These are phyloP conservation scores for Cucurbita ficifolia DNA, from an alignment of 306 rosid species.

Conservation along the genomic window DNA sequence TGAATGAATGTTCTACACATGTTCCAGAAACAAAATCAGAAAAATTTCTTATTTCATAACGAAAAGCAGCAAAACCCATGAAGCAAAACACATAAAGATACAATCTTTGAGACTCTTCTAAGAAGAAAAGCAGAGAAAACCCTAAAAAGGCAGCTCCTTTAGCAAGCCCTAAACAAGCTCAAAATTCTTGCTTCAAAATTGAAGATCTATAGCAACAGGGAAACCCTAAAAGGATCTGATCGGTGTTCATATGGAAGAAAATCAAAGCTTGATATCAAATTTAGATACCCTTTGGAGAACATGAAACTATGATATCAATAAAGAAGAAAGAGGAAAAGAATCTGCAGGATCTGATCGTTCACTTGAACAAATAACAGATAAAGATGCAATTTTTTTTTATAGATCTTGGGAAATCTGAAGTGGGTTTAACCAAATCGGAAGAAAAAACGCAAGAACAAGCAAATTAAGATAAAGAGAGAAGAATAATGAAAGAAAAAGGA, in stretches of 20 bases:
- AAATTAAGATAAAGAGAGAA: not conserved
- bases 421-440: not conserved
- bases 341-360: not conserved
- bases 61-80: not conserved
- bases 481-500: not conserved
- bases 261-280: not conserved
- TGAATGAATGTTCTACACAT: not conserved
- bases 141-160: not conserved
- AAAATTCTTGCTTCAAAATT: too few relatives aligned
- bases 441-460: not conserved
- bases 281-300: not conserved
- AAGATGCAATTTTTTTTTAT: not conserved
- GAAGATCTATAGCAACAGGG: not conserved
- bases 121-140: not conserved
- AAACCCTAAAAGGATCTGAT: not conserved
- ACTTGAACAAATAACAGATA: not conserved
- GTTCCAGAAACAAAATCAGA: not conserved
- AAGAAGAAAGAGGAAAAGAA: not conserved
- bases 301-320: not conserved
- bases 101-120: not conserved
- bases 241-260: not conserved
- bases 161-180: too few relatives aligned
- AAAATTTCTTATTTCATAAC: not conserved
- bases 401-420: not conserved
- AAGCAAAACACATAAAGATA: not conserved